A percentile compares a stretch with the other conserved stretches of the same genome.
Evolutionary conservation across 2,329 filamentous ascomycete genomes (phyloP).

Genomic region (Monosporascus sp.): DNA sequence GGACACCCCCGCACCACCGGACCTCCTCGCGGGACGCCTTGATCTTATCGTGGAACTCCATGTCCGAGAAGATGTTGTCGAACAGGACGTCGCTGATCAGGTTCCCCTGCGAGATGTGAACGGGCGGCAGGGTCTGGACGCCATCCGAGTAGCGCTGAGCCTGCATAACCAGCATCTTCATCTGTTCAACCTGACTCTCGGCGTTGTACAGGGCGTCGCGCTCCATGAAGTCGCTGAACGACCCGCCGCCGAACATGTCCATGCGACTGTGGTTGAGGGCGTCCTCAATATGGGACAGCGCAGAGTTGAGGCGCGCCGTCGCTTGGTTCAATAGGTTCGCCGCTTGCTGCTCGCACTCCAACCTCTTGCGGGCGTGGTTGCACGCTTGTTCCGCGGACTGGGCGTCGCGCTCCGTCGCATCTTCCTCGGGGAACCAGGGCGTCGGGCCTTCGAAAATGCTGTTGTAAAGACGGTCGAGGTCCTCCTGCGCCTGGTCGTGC

Average conservation of each 20-base stretch:
- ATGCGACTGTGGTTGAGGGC: slow-evolving; percentile 36
- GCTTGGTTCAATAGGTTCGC: slow-evolving; percentile 36
- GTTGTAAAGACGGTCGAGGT: slow-evolving; percentile 49
- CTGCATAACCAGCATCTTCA: slow-evolving; percentile 34
- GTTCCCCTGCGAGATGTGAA: slow-evolving; percentile 40
- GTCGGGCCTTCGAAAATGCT: slow-evolving; percentile 50
- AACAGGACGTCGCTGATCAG: slow-evolving; percentile 50
- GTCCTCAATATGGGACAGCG: slow-evolving; percentile 34
- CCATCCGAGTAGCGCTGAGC: slow-evolving; percentile 35
- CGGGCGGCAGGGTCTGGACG: slow-evolving; percentile 33
- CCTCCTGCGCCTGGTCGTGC: slow-evolving; percentile 36
- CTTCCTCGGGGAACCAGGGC: slow-evolving; percentile 49
- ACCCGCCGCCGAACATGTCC: slow-evolving; percentile 48
- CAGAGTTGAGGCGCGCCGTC: slow-evolving; percentile 27
- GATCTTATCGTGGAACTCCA: slow-evolving; percentile 48
- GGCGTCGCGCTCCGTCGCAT: slow-evolving; percentile 37
- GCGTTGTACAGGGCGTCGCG: slow-evolving; percentile 44
- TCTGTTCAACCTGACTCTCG: slow-evolving; percentile 37
- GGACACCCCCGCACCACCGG: slow-evolving; percentile 26
- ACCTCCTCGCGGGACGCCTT: slow-evolving; percentile 36
- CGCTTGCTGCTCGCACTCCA: slow-evolving; percentile 38
- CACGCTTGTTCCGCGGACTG: slow-evolving; percentile 31
- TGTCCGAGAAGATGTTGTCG: slow-evolving; percentile 49
- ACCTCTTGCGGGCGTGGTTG: slow-evolving; percentile 28
- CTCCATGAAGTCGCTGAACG: slow-evolving; percentile 48